Percentiles rank a stretch among this genome's conserved stretches.
phyloP scores from a whole-genome alignment of 805 yeast genomes.

The Yamadazyma nakazawae region DNA sequence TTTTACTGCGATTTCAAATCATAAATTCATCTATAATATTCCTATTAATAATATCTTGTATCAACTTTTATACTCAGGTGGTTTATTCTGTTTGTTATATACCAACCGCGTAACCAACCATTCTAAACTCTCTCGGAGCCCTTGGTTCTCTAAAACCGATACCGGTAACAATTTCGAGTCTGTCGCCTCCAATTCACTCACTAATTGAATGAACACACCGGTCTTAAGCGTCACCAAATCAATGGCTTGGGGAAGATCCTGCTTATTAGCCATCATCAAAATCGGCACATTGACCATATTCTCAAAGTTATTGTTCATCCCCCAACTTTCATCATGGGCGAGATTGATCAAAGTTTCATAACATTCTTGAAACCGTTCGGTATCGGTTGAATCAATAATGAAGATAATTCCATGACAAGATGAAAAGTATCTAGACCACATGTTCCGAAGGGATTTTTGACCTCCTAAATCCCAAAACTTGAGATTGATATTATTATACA shows the following conservation, averaged over 20 bases:
- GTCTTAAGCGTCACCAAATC: constrained; percentile 60
- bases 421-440: constrained; percentile 86
- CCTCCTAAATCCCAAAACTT: constrained; percentile 98
- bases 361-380: constrained; percentile 80
- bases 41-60: neutral
- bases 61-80: constrained; percentile 48
- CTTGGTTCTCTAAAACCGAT: constrained; percentile 80
- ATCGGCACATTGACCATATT: constrained; percentile 68
- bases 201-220: constrained; percentile 81
- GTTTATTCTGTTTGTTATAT: constrained; percentile 58
- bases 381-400: constrained; percentile 88
- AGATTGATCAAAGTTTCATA: constrained; percentile 55
- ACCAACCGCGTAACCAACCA: constrained; percentile 79
- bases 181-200: constrained; percentile 78
- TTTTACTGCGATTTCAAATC: too few relatives aligned
- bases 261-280: constrained; percentile 93
- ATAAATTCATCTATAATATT: neutral
- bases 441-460: constrained; percentile 73
- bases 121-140: constrained; percentile 81
- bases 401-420: constrained; percentile 90
- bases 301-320: constrained; percentile 17
- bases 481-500: constrained; percentile 45
- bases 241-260: constrained; percentile 58
- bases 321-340: constrained; percentile 44
- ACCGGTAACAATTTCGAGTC: constrained; percentile 89